Conservation (phyloP, 83 land plant genomes). For the Picea abies region DNA sequence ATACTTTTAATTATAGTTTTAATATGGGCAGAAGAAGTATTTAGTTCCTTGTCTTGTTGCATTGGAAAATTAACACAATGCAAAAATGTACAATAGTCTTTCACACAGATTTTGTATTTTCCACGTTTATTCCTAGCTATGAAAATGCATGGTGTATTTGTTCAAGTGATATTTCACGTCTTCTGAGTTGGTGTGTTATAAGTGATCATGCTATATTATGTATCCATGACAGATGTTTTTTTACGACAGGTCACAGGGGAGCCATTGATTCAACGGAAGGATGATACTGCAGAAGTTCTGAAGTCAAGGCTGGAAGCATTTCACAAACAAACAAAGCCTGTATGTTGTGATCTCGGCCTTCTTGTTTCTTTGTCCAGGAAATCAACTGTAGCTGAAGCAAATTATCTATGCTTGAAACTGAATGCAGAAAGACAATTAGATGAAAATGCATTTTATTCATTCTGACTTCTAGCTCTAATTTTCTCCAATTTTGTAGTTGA, state of each 20-base stretch:
- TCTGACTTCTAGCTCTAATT: not conserved
- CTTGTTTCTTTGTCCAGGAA: not conserved
- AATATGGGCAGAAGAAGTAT: not conserved
- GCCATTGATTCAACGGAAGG: constrained; percentile 93
- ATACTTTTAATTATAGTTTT: not conserved
- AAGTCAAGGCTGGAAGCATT: constrained; percentile 88
- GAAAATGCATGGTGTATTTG: not conserved
- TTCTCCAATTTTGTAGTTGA: too few relatives aligned
- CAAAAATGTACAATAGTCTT: not conserved
- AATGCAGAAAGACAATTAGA: too few relatives aligned
- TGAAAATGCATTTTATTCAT: not conserved
- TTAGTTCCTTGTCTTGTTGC: too few relatives aligned
- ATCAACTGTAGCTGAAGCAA: not conserved
- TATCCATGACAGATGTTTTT: constrained; percentile 1
- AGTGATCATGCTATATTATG: too few relatives aligned
- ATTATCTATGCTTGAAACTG: not conserved
- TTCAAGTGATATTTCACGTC: not conserved
- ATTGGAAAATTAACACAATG: too few relatives aligned
- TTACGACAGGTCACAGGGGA: constrained; percentile 79
- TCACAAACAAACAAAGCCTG: constrained; percentile 91
- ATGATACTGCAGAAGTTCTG: constrained; percentile 89
- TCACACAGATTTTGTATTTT: not conserved
- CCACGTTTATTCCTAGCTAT: not conserved
- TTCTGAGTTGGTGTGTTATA: not conserved
- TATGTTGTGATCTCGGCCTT: constrained; percentile 18